A percentile compares a stretch with the other conserved stretches of the same genome.
phyloP scores from a whole-genome alignment of 257 asterid genomes.

The Nicotiana noctiflora region DNA sequence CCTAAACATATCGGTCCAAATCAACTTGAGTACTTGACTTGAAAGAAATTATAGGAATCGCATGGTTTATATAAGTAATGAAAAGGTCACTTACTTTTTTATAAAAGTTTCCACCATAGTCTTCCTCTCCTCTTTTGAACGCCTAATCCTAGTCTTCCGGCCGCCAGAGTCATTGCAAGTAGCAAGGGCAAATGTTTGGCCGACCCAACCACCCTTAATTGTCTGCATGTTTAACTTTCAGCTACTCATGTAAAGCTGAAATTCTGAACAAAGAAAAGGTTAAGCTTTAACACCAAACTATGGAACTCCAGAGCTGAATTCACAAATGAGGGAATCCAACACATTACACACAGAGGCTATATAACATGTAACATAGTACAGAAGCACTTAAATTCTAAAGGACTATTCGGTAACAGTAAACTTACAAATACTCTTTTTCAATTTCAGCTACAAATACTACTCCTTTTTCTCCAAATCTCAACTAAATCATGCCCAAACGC shows the following conservation, averaged over 20 bases:
- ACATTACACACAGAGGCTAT: neutral
- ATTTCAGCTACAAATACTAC: too few relatives aligned
- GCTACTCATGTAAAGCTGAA: neutral
- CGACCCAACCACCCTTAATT: constrained; percentile 54
- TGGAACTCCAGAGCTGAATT: neutral
- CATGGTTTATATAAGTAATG: neutral
- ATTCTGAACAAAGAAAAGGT: neutral
- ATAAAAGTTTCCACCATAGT: constrained; percentile 76
- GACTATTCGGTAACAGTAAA: neutral
- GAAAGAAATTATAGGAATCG: neutral
- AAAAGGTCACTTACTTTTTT: constrained; percentile 40
- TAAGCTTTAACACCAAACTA: neutral
- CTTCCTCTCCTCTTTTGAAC: constrained; percentile 91
- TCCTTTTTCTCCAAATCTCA: too few relatives aligned
- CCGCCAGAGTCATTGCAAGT: constrained; percentile 58
- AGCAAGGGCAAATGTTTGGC: constrained; percentile 70
- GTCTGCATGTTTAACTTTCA: constrained; percentile 46
- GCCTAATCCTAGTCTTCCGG: constrained; percentile 68
- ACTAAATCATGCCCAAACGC: too few relatives aligned
- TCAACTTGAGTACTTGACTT: neutral
- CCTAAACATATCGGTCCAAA: neutral
- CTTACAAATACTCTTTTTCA: too few relatives aligned
- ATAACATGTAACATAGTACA: neutral
- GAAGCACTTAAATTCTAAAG: neutral
- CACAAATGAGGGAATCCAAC: neutral